These are phyloP conservation scores for Blastobotrys aristatus DNA, from an alignment of 1,139 yeast species.

Conservation along the genomic window DNA sequence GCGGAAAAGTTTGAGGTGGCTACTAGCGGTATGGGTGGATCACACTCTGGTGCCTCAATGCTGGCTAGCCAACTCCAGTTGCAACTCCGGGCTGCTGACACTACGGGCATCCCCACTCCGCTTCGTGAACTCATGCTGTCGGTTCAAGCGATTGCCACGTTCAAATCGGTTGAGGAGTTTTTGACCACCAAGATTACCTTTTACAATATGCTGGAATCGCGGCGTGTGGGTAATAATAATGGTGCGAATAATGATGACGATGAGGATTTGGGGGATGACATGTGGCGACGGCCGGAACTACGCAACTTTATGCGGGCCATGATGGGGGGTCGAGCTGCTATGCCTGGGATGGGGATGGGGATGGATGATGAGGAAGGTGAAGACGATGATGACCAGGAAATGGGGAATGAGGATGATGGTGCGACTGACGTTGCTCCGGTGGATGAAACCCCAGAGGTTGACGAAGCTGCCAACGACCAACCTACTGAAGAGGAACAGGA, in stretches of 20 bases:
- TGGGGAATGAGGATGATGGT: slow-evolving; percentile 8
- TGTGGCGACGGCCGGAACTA: background rate
- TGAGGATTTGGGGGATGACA: too few relatives aligned
- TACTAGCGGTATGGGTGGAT: slow-evolving; percentile 43
- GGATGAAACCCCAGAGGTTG: slow-evolving; percentile 18
- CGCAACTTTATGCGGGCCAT: background rate
- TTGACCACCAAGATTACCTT: slow-evolving; percentile 26
- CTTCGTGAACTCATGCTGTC: slow-evolving; percentile 39
- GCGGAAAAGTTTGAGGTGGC: slow-evolving; percentile 71
- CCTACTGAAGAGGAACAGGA: background rate
- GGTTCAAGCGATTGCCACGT: slow-evolving; percentile 88
- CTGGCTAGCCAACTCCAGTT: slow-evolving; percentile 71
- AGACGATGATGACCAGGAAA: slow-evolving; percentile 9
- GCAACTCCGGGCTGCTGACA: slow-evolving; percentile 42
- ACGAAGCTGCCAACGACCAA: slow-evolving; percentile 1
- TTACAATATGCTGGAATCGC: slow-evolving; percentile 1
- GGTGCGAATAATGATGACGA: slow-evolving; percentile 7
- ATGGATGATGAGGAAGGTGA: slow-evolving; percentile 16
- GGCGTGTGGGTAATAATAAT: slow-evolving; percentile 11
- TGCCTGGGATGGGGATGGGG: slow-evolving; percentile 14
- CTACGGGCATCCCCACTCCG: slow-evolving; percentile 20
- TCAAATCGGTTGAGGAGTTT: slow-evolving; percentile 64
- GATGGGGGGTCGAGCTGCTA: background rate
- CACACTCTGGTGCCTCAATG: slow-evolving; percentile 35
- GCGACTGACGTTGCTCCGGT: slow-evolving; percentile 8